phyloP scores from a whole-genome alignment of 352 stramenopile species.

The Aphanomyces invadans region DNA sequence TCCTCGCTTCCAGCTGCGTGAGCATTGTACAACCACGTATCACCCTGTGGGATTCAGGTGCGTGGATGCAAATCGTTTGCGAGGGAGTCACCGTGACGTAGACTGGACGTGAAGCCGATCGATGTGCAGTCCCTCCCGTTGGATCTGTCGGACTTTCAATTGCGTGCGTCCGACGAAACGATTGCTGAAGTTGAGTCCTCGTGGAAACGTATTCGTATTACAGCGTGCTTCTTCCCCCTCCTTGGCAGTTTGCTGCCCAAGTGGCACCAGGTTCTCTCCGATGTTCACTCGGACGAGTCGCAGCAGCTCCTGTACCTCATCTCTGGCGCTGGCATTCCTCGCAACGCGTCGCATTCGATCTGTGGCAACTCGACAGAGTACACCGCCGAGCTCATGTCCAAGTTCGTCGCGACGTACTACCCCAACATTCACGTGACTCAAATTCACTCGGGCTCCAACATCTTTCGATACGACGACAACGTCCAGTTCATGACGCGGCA shows the following conservation, averaged over 20 bases:
- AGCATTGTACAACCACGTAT: conserved; percentile 1
- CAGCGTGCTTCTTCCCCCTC: conserved; percentile 92
- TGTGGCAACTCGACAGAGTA: conserved; percentile 94
- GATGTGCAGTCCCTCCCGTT: conserved; percentile 4
- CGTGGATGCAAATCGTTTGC: too few species aligned
- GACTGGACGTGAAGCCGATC: conserved; percentile 6
- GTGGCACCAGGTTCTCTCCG: conserved; percentile 78
- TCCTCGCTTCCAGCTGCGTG: conserved; percentile 1
- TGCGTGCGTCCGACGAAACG: conserved; percentile 24
- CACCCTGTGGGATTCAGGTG: conserved; percentile 23
- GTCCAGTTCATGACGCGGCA: conserved; percentile 95
- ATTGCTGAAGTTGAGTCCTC: conserved; percentile 41
- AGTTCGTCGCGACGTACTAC: conserved; percentile 90
- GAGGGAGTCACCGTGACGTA: too few species aligned
- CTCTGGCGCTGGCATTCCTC: conserved; percentile 91
- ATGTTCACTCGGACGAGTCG: conserved; percentile 72
- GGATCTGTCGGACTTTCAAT: conserved; percentile 21
- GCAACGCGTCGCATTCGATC: conserved; percentile 87
- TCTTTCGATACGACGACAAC: conserved; percentile 94
- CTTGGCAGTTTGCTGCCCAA: conserved; percentile 90
- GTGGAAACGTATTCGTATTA: conserved; percentile 66
- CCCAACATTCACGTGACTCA: conserved; percentile 89
- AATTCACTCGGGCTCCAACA: conserved; percentile 94
- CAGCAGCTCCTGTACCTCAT: conserved; percentile 94
- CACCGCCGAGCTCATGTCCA: conserved; percentile 87